phyloP scores from a whole-genome alignment of 352 stramenopile species.

The Phytophthora lateralis region DNA sequence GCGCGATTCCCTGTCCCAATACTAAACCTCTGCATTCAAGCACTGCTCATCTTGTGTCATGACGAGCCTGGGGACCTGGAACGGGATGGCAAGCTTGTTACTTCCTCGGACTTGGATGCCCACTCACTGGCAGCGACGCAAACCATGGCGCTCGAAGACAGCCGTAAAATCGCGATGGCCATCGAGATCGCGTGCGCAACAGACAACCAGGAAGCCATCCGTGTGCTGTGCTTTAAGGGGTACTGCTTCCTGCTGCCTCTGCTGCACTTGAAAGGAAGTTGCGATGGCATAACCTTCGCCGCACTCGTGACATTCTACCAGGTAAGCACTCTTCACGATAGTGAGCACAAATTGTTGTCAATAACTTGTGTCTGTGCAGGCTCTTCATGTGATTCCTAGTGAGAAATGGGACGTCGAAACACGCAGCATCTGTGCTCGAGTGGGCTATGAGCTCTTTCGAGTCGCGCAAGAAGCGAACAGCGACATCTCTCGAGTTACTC shows the following conservation, averaged over 20 bases:
- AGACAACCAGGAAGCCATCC: constrained; percentile 56
- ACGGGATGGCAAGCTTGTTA: constrained; percentile 45
- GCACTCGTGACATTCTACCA: constrained; percentile 64
- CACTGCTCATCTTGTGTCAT: constrained; percentile 61
- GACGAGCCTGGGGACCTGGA: constrained; percentile 50
- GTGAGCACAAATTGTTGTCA: not conserved
- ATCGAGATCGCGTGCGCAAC: constrained; percentile 66
- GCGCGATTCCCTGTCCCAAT: constrained; percentile 57
- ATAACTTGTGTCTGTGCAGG: constrained; percentile 9
- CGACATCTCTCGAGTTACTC: constrained; percentile 22
- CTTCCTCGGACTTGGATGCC: constrained; percentile 33
- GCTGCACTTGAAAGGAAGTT: constrained; percentile 56
- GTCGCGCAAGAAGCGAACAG: constrained; percentile 35
- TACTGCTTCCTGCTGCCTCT: constrained; percentile 71
- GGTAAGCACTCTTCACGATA: constrained; percentile 27
- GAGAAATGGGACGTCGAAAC: constrained; percentile 58
- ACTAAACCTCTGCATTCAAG: constrained; percentile 54
- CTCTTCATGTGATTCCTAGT: constrained; percentile 30
- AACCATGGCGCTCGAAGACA: constrained; percentile 49
- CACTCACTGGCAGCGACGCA: constrained; percentile 40
- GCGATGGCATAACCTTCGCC: constrained; percentile 48
- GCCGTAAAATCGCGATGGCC: constrained; percentile 54
- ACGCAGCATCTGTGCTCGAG: constrained; percentile 48
- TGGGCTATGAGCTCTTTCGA: constrained; percentile 70
- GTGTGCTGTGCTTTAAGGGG: constrained; percentile 63